Evolutionary conservation across 2,329 filamentous ascomycete species (phyloP).

Genomic region (Trichoderma atroviride): DNA sequence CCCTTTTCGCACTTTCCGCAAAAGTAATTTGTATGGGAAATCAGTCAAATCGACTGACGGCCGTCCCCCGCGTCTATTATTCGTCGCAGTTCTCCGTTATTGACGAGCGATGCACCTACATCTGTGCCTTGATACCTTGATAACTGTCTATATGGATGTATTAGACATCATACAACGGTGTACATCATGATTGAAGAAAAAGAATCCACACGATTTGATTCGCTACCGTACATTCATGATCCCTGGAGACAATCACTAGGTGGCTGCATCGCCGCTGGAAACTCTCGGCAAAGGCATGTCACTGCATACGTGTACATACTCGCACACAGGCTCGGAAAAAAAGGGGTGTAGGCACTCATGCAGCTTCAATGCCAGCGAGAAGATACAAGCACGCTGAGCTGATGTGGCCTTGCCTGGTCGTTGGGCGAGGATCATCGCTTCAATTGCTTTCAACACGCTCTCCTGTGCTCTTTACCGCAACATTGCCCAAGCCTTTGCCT

Average conservation of each 20-base stretch:
- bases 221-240: background rate
- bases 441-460: background rate
- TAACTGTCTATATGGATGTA: too few relatives aligned
- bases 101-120: conserved; percentile 2
- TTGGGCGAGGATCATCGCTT: conserved; percentile 4
- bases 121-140: too few relatives aligned
- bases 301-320: background rate
- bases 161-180: background rate
- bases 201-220: background rate
- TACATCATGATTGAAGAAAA: background rate
- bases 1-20: background rate
- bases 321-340: background rate
- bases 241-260: background rate
- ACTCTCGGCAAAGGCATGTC: background rate
- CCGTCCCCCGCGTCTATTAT: conserved; percentile 39
- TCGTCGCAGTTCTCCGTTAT: conserved; percentile 38
- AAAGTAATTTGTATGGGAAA: too few relatives aligned
- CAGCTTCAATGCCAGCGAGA: background rate
- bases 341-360: background rate
- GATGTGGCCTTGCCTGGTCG: conserved; percentile 1
- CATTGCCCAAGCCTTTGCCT: background rate
- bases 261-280: background rate
- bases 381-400: conserved; percentile 10
- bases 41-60: too few relatives aligned
- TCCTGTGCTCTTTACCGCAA: conserved; percentile 12